These are phyloP conservation scores for Solanum hybrid DNA, from an alignment of 305 asterid genomes.

Conservation along the genomic window DNA sequence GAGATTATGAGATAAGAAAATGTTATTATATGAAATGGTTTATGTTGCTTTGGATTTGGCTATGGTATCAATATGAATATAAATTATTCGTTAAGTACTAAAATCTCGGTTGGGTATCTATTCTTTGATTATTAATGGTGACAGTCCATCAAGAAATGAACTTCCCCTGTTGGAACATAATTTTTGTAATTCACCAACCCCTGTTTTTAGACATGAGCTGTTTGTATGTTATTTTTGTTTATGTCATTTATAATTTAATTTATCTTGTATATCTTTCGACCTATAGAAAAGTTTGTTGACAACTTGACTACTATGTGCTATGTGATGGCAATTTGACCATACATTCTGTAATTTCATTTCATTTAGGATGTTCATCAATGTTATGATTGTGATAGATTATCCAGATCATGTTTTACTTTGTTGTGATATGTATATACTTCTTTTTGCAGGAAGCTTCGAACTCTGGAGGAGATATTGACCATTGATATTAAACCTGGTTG, in stretches of 20 bases:
- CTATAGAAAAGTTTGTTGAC: not conserved
- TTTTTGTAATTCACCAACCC: not conserved
- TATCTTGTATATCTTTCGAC: not conserved
- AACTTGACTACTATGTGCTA: not conserved
- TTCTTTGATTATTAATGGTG: not conserved
- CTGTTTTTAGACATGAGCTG: not conserved
- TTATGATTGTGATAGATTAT: not conserved
- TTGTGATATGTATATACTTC: conserved; percentile 10
- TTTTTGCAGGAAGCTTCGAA: conserved; percentile 45
- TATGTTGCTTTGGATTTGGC: not conserved
- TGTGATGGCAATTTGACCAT: not conserved
- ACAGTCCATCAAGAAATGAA: not conserved
- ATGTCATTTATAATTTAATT: not conserved
- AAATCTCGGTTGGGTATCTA: not conserved
- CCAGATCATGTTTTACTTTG: conserved; percentile 1
- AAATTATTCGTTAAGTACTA: not conserved
- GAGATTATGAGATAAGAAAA: not conserved
- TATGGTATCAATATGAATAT: not conserved
- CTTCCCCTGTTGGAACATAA: not conserved
- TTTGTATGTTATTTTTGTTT: not conserved
- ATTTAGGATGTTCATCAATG: not conserved
- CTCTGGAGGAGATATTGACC: conserved; percentile 63
- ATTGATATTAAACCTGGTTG: conserved; percentile 87
- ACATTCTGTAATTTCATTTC: not conserved
- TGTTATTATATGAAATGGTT: not conserved